Percentiles rank a stretch among this genome's conserved stretches.
These are phyloP conservation scores for Sedum album DNA, from an alignment of 164 flowering plant species.

Conservation along the genomic window DNA sequence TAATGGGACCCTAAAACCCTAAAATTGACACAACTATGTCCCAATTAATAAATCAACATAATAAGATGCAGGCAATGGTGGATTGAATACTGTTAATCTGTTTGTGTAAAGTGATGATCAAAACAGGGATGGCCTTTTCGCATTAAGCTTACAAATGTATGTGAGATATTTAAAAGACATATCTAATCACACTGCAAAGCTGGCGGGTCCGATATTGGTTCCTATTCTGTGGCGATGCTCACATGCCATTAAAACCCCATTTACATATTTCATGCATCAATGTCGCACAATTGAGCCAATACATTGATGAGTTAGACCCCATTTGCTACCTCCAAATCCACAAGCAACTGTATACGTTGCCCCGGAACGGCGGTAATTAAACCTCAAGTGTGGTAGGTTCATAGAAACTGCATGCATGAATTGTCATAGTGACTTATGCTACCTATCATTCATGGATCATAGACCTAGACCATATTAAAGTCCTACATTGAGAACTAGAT, in stretches of 20 bases:
- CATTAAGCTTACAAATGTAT: background rate
- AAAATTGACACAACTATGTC: background rate
- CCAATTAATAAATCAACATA: background rate
- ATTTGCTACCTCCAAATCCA: background rate
- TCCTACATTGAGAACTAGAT: no score
- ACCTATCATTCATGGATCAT: no score
- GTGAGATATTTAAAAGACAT: background rate
- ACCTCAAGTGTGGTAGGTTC: no score
- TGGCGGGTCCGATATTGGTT: background rate
- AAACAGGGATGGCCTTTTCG: conserved; percentile 7
- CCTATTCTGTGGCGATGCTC: background rate
- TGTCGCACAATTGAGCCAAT: background rate
- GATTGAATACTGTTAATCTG: background rate
- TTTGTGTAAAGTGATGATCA: conserved; percentile 2
- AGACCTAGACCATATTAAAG: no score
- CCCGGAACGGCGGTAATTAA: background rate
- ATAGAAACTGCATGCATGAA: background rate
- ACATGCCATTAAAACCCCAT: background rate
- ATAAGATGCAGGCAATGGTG: background rate
- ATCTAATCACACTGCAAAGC: background rate
- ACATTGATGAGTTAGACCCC: background rate
- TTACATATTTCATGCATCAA: background rate
- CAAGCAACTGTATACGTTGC: background rate
- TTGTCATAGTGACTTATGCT: no score
- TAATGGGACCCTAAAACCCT: no score